Conservation (phyloP, 2,329 filamentous ascomycete species). For the Verticillium nubilum region DNA sequence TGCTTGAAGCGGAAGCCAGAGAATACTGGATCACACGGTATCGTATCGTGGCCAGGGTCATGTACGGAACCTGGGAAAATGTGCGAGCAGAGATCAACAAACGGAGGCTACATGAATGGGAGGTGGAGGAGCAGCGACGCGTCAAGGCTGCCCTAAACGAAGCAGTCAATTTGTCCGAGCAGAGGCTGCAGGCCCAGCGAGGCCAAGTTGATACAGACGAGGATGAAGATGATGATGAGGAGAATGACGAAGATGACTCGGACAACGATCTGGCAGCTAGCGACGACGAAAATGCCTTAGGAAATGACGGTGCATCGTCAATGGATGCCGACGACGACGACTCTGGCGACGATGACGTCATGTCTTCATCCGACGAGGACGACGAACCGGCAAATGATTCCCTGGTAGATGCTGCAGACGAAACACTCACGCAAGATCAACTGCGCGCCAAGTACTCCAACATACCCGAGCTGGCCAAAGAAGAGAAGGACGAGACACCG, state of each 20-base stretch:
- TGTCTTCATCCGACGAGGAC: conserved; percentile 59
- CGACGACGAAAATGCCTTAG: conserved; percentile 22
- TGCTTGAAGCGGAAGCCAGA: conserved; percentile 73
- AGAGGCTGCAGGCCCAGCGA: conserved; percentile 59
- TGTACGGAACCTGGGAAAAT: conserved; percentile 59
- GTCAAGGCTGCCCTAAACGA: conserved; percentile 66
- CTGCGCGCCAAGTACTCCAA: conserved; percentile 64
- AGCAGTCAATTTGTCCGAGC: conserved; percentile 66
- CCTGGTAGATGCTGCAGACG: conserved; percentile 45
- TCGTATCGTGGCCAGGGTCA: conserved; percentile 59
- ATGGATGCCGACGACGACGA: conserved; percentile 32
- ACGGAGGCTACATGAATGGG: conserved; percentile 54
- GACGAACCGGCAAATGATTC: conserved; percentile 44
- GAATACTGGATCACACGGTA: conserved; percentile 64
- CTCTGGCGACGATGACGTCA: conserved; percentile 38
- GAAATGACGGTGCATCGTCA: conserved; percentile 34
- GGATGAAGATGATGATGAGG: conserved; percentile 37
- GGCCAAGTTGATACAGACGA: conserved; percentile 48
- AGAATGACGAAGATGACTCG: conserved; percentile 34
- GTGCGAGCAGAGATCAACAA: conserved; percentile 57
- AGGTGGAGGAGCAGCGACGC: conserved; percentile 58
- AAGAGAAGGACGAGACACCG: conserved; percentile 17
- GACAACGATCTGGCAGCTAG: conserved; percentile 26
- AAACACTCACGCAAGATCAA: conserved; percentile 64
- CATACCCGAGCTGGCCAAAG: conserved; percentile 42